phyloP scores from a whole-genome alignment of 441 rosid genomes.

The Viola pubescens region DNA sequence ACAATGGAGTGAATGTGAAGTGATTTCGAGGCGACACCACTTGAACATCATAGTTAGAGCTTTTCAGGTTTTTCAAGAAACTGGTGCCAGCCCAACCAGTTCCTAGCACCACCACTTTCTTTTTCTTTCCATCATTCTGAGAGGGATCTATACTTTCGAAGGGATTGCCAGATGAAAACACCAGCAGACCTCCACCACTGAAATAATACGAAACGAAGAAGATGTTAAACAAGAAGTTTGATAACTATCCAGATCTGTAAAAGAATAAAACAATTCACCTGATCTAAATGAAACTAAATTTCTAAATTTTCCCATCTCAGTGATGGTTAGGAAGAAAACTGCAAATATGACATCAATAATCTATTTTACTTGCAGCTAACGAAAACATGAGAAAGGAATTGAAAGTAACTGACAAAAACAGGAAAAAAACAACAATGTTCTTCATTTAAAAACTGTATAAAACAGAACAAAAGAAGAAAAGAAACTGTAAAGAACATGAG shows the following conservation, averaged over 20 bases:
- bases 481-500: neutral
- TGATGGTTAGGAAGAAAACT: neutral
- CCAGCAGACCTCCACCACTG: conserved; percentile 52
- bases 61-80: conserved; percentile 64
- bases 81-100: conserved; percentile 94
- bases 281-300: neutral
- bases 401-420: neutral
- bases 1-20: conserved; percentile 83
- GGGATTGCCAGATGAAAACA: conserved; percentile 22
- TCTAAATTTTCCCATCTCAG: neutral
- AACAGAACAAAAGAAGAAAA: neutral
- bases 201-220: neutral
- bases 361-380: neutral
- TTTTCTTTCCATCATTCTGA: conserved; percentile 24
- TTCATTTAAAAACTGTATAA: neutral
- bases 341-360: neutral
- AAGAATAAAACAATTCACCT: neutral
- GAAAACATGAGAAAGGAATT: too few species aligned
- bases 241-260: too few species aligned
- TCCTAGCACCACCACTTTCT: conserved; percentile 65
- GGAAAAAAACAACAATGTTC: neutral
- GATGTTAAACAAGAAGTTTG: neutral
- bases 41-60: conserved; percentile 58
- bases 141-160: neutral
- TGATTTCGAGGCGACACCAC: conserved; percentile 82